Evolutionary conservation across 768 basidiomycete species (phyloP).

Genomic region (Lactarius pseudohatsudake): DNA sequence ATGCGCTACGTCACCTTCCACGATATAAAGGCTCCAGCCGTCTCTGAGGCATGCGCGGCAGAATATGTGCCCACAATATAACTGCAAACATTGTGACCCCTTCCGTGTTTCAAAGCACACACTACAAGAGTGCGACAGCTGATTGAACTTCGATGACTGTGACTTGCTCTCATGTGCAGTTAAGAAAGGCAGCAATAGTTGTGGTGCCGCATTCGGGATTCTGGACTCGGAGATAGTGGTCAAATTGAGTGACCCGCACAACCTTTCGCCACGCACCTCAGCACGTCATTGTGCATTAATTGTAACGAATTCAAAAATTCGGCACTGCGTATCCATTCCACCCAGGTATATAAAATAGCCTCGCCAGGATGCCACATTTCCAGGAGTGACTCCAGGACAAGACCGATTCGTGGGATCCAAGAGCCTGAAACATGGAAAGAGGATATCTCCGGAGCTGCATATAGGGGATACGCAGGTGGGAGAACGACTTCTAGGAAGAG

Average conservation of each 20-base stretch:
- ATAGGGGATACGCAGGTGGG: constrained; percentile 55
- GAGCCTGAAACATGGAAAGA: constrained; percentile 55
- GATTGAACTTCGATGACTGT: constrained; percentile 55
- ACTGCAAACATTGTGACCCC: constrained; percentile 69
- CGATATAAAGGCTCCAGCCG: constrained; percentile 81
- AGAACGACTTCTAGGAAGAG: constrained; percentile 56
- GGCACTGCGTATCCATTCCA: constrained; percentile 68
- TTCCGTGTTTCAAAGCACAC: constrained; percentile 76
- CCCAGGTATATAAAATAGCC: constrained; percentile 65
- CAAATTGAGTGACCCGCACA: background rate
- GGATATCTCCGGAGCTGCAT: constrained; percentile 51
- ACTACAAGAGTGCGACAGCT: constrained; percentile 65
- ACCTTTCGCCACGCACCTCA: constrained; percentile 4
- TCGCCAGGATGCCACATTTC: constrained; percentile 63
- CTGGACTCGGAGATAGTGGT: constrained; percentile 35
- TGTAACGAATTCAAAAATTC: constrained; percentile 55
- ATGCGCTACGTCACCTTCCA: constrained; percentile 70
- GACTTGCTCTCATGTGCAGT: constrained; percentile 48
- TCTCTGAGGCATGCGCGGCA: constrained; percentile 77
- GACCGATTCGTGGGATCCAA: constrained; percentile 52
- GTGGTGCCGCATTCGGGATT: constrained; percentile 58
- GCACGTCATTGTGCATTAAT: constrained; percentile 33
- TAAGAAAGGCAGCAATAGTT: constrained; percentile 49
- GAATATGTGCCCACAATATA: constrained; percentile 77
- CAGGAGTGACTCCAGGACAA: constrained; percentile 44